phyloP scores from a whole-genome alignment of 176 grass and related monocot species.

The Puccinellia tenuiflora region DNA sequence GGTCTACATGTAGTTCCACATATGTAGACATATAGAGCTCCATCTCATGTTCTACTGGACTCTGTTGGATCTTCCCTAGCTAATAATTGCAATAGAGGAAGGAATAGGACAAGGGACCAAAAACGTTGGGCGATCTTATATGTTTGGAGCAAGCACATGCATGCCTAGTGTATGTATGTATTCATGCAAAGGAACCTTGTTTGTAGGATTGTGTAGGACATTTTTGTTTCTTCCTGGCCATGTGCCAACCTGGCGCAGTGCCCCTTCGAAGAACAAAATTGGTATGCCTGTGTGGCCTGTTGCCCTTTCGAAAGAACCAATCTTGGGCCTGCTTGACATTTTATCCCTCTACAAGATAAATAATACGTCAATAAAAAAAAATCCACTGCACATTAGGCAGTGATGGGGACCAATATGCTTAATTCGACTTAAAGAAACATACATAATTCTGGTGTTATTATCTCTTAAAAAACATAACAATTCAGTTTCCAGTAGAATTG shows the following conservation, averaged over 20 bases:
- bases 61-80: constrained; percentile 32
- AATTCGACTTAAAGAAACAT: neutral
- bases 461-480: too few species aligned
- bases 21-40: neutral
- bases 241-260: constrained; percentile 24
- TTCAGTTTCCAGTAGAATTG: too few species aligned
- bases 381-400: neutral
- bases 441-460: neutral
- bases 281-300: neutral
- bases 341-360: neutral
- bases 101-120: constrained; percentile 21
- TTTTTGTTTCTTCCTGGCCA: neutral
- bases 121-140: constrained; percentile 26
- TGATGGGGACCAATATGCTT: neutral
- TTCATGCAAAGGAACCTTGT: neutral
- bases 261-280: neutral
- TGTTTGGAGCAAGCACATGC: constrained; percentile 32
- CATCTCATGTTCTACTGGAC: constrained; percentile 32
- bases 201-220: neutral
- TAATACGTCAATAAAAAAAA: too few species aligned
- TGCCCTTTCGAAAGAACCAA: neutral
- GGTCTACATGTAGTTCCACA: constrained; percentile 12
- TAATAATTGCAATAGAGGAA: constrained; percentile 24
- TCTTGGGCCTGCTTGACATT: neutral
- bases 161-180: neutral